Base-by-base conservation (phyloP, 2,329 filamentous ascomycete genomes). In the Cladobotryum mycophilum region DNA sequence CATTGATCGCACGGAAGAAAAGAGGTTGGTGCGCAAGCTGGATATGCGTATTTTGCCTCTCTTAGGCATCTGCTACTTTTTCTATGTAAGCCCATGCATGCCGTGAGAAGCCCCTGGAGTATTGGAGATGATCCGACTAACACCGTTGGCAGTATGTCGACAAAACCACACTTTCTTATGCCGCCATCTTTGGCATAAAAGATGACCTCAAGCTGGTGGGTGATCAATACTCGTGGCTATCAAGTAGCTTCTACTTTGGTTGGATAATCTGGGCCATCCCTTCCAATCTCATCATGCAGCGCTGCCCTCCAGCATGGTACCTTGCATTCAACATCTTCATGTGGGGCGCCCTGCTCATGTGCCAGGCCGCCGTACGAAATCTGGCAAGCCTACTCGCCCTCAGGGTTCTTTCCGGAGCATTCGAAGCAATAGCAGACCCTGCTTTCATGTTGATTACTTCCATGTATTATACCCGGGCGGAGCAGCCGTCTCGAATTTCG, bases 401-500 rank as follows among this genome's bases (percentile, higher is more conserved):
- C 7, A 73, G 84, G 5, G 76, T 80, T 1, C 62, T 86, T 2
- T 77, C 84, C 1, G 84, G 84, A 58, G 79, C 83, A 18, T 84
- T 85, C 53, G 83, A 86, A 60, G 79, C 82, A 3, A 68, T 70
- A 34, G 69, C 67, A 3, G 67, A 70, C 40, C 70, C 69, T 2
- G 67, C 67, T 1, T 82, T 85, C 53, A 82, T 85, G 71, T 64
- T 86, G 2, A 80, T 85, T 35, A 85, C 81, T 0, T 75, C 74
- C 4, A 84, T 84, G 80, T 86, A 80, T 76, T 75, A 84, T 57
- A 84, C 81, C 1, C 71, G 81, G 9, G 70, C 73, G 3, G 79
- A 86, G 58, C 82, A 86, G 57, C 81, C 82, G 0, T 70, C 79
- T 2, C 70, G 81, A 1, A 81, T 83, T 45, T 78, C 78, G 1